Conservation (phyloP, 2,329 filamentous ascomycete species). For the Trichoderma atrobrunneum region DNA sequence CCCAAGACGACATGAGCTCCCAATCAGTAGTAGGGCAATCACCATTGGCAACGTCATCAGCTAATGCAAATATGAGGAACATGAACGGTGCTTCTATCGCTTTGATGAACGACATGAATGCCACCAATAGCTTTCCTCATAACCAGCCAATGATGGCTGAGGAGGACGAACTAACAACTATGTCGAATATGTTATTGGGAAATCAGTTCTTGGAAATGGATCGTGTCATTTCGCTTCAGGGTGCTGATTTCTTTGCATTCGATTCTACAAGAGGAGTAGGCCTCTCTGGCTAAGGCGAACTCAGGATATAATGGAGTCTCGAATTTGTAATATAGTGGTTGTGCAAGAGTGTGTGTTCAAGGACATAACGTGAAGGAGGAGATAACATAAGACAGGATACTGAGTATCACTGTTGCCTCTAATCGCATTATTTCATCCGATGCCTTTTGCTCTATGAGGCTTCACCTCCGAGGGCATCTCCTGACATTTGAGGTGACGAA, state of each 20-base stretch:
- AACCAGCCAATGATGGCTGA: neutral
- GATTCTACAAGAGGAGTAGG: neutral
- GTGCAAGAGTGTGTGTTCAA: neutral
- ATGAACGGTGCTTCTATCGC: neutral
- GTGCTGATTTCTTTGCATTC: neutral
- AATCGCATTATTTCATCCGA: neutral
- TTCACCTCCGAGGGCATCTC: neutral
- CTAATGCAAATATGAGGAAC: neutral
- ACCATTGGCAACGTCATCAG: neutral
- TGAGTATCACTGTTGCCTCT: rapidly evolving
- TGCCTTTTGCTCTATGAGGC: neutral
- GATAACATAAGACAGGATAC: neutral
- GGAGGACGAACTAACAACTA: neutral
- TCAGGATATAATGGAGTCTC: neutral
- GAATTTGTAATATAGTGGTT: neutral
- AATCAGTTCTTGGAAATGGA: neutral
- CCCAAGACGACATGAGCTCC: neutral
- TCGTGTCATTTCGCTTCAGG: neutral
- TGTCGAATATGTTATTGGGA: neutral
- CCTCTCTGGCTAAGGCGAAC: neutral
- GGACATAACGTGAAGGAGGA: neutral
- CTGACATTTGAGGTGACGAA: neutral
- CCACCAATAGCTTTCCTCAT: neutral
- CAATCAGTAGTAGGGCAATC: neutral
- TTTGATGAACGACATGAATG: neutral